Base-by-base conservation (phyloP, 768 basidiomycete genomes). In the Boletus rubescentipes region DNA sequence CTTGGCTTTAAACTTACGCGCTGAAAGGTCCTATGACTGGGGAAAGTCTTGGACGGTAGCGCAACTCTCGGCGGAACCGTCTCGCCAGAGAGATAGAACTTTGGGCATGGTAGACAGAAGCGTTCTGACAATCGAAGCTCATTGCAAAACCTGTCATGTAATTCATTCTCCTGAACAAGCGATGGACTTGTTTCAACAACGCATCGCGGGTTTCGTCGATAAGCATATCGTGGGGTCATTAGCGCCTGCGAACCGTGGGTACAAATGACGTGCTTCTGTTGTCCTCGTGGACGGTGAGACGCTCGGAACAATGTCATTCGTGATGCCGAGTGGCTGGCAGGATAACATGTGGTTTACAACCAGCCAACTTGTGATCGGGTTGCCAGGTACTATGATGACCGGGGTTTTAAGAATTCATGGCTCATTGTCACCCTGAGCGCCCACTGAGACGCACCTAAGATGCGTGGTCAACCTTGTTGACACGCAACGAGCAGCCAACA, bases 1-100 rank as follows among this genome's bases (percentile, higher is more conserved):
- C 26, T 14, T 41, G 32, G 36, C 36, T 16, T 16, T 9, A n/a
- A 41, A 26, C 7, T 21, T 14, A 20, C 14, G 11, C 26, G 9
- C 46, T 31, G 38, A 10, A 23, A 20, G 37, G 42, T 34, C 54
- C 37, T 49, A 26, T 44, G 60, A 39, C 46, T 49, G 15, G 31
- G 20, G 11, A 4, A 49, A 41, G 18, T n/a, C n/a, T n/a, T n/a
- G n/a, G n/a, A 40, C 21, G 4, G 14, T 26, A 26, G 14, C 11
- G n/a, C 4, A 3, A 16, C 6, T 21, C n/a, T 41, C 8, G 16
- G 18, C 26, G 35, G 12, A 20, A 37, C 39, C 14, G n/a, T 14
- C 14, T 21, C 15, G 31, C 15, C 39, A 47, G 10, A 26, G 41
- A 26, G 11, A 16, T 11, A 23, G 23, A 18, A 14, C 9, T 18